These are phyloP conservation scores for Colletotrichum tamarilloi DNA, from an alignment of 2,329 filamentous ascomycete species.

Conservation along the genomic window DNA sequence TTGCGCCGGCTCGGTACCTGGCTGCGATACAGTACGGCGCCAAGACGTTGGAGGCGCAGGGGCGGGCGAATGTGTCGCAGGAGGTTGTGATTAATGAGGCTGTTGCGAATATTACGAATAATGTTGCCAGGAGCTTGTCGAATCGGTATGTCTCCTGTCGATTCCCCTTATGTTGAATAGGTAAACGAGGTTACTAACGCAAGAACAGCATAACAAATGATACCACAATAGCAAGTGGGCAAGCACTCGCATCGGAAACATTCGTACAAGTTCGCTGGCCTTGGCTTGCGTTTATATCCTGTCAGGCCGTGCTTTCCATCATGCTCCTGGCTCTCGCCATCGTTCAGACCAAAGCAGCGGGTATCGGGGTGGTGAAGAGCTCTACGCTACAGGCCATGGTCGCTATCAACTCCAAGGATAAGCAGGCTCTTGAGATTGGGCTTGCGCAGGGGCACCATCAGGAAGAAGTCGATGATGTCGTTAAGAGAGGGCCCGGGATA, in stretches of 20 bases:
- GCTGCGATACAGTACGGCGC: not conserved
- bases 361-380: constrained; percentile 37
- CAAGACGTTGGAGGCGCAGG: not conserved
- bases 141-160: not conserved
- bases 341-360: constrained; percentile 15
- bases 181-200: no score
- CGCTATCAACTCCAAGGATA: not conserved
- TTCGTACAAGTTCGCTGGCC: constrained; percentile 35
- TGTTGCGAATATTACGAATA: constrained; percentile 9
- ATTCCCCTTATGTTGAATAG: no score
- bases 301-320: constrained; percentile 32
- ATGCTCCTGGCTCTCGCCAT: constrained; percentile 30
- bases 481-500: not conserved
- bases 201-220: not conserved
- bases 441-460: not conserved
- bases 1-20: constrained; percentile 1
- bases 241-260: constrained; percentile 12
- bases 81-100: not conserved
- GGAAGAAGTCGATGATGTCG: not conserved
- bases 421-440: not conserved
- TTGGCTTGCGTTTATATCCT: constrained; percentile 36
- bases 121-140: constrained; percentile 9
- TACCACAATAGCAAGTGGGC: not conserved
- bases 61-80: not conserved
- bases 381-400: not conserved